Evolutionary conservation across 176 grass and related monocot species (phyloP), one percentile per base, ranked within the genome.

Genomic region (Secale cereale): DNA sequence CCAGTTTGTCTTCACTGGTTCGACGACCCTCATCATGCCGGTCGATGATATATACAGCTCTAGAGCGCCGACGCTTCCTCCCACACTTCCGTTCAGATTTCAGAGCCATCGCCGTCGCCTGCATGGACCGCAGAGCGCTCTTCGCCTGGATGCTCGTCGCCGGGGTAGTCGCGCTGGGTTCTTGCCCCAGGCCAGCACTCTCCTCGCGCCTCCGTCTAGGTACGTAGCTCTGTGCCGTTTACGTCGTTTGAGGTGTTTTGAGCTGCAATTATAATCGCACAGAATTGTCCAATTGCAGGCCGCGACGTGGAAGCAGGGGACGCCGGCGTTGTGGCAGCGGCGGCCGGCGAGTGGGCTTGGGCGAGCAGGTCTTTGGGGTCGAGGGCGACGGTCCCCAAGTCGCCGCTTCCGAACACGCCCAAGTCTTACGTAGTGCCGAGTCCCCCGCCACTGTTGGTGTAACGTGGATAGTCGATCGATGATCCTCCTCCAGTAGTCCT

Each of bases 221-320:
- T 56, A 56, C 2, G 19, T 2, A 8, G 52, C 0, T 56, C 52
- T 0, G 19, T 0, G 52, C 0, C 8, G 0, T 56, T 2, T 8
- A 20, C 19, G 17, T 22, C 19, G 7, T 22, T 22, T 56, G 52
- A 41, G 8, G 0, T 19, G 3, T 56, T 56, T 4, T 56, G 52
- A 20, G 52, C 19, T 56, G 19, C 17, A 22, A 56, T 3, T 56
- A 56, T 56, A 56, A 56, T 22, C 52, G 2, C 52, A 56, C 19
- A 22, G 52, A 56, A 22, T 54, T 56, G 19, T 56, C 3, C 52
- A 22, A 8, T 56, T 56, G 19, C 19, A 22, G 52, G 7, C 3
- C 20, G 52, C 19, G 52, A 22, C 52, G 52, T 19, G 7, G 22
- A 56, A 19, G 52, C 8, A 56, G 52, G 19, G 52, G 17, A 56